A percentile compares a stretch with the other conserved stretches of the same genome.
Conservation (phyloP, 805 yeast genomes). For the Pichia insulana region DNA sequence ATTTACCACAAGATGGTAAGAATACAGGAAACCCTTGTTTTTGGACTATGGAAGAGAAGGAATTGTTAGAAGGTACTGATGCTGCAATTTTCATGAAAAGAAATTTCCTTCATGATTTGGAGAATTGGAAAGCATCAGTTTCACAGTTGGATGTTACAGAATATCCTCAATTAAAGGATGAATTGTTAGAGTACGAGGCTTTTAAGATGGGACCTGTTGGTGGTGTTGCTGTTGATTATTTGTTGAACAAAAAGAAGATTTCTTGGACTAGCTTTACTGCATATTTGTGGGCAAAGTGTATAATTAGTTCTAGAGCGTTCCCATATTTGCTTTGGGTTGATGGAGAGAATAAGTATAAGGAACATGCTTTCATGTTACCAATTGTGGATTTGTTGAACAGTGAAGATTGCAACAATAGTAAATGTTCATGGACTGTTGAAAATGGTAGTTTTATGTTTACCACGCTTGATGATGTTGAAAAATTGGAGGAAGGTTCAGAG, state of each 20-base stretch:
- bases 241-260: slow-evolving; percentile 11
- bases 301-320: slow-evolving; percentile 71
- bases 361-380: slow-evolving; percentile 66
- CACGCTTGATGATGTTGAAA: slow-evolving; percentile 23
- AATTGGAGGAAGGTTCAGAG: slow-evolving; percentile 41
- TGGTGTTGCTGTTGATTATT: slow-evolving; percentile 13
- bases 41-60: slow-evolving; percentile 49
- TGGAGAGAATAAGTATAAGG: slow-evolving; percentile 17
- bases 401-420: slow-evolving; percentile 46
- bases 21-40: slow-evolving; percentile 54
- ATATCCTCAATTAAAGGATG: slow-evolving; percentile 14
- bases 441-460: slow-evolving; percentile 29
- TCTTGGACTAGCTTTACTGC: slow-evolving; percentile 60
- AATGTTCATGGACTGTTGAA: slow-evolving; percentile 41
- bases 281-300: slow-evolving; percentile 67
- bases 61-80: slow-evolving; percentile 58
- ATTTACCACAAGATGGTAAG: slow-evolving; percentile 34
- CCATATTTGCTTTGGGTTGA: slow-evolving; percentile 55
- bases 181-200: slow-evolving; percentile 20
- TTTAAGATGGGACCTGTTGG: slow-evolving; percentile 15
- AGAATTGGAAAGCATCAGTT: slow-evolving; percentile 48
- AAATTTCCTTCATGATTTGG: slow-evolving; percentile 36
- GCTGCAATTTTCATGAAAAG: slow-evolving; percentile 45
- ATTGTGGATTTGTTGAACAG: slow-evolving; percentile 73
- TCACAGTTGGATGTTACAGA: slow-evolving; percentile 14